Base-by-base conservation (phyloP, 768 basidiomycete species). In the Mycena metata region DNA sequence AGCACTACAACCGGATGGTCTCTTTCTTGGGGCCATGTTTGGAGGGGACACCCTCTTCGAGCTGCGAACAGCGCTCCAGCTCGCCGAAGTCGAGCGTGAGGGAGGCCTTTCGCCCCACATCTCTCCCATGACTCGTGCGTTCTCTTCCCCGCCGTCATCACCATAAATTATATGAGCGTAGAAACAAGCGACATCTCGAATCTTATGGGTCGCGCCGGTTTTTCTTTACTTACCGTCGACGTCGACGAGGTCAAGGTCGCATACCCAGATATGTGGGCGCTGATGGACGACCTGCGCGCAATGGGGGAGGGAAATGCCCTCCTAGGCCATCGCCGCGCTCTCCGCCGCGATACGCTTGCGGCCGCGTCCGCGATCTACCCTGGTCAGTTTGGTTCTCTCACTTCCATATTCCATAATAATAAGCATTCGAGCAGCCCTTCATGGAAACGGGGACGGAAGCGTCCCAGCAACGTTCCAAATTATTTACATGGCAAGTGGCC, bases 261-360 rank as follows among this genome's bases (percentile, higher is more conserved):
- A 9, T 99, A 98, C 76, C 98, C 98, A 0, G 92, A 90, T 50
- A 96, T 99, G 87, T 98, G 93, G 91, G 97, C 99, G 75, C 86
- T 99, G 16, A 84, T 99, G 79, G 90, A 96, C 63, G 98, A 99
- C 78, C 80, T 99, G n/a, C 86, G 88, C 58, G 90, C 95, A 76
- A 99, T 99, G 98, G 98, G 98, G 21, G 98, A 99, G 77, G 90
- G 88, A 55, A 99, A 98, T 76, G 95, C 96, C 13, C 87, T 99
- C 49, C 81, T 96, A 36, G 95, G 93, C 24, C 64, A 63, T 39
- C 70, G 67, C 23, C 70, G 70, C 12, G 64, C 70, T 30, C 70
- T 95, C 42, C 90, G 90, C 69, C 88, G 95, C 21, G 96, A 99
- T 78, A 97, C 96, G 0, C 79, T 99, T 42, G 83, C 92, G 5